Evolutionary conservation across 345 rosid species (phyloP).

Genomic region (Syzygium aqueum): DNA sequence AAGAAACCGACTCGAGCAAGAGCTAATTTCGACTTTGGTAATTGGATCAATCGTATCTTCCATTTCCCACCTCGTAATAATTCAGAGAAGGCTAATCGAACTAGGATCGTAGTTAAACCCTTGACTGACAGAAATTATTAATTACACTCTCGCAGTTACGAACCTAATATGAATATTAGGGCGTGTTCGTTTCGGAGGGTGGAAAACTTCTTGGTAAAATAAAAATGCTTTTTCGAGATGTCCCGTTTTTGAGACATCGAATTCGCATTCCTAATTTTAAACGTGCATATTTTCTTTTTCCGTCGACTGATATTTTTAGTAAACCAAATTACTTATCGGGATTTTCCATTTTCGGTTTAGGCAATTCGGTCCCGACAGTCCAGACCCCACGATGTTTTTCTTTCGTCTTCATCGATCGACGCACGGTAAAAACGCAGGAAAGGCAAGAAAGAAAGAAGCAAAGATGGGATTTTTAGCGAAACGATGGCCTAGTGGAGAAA

Average conservation of each 20-base stretch:
- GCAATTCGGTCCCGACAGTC: background rate
- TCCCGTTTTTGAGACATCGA: background rate
- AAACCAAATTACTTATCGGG: background rate
- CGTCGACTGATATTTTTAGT: background rate
- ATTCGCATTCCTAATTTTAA: background rate
- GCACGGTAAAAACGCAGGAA: background rate
- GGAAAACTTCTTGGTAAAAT: too few species aligned
- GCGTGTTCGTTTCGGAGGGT: accelerated
- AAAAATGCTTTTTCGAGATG: too few species aligned
- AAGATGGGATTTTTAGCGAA: background rate
- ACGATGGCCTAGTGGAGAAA: background rate
- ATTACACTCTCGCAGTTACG: background rate
- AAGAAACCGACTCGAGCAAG: background rate
- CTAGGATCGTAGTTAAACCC: background rate
- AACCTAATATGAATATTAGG: background rate
- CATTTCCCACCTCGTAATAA: background rate
- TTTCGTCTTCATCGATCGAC: background rate
- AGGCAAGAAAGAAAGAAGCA: background rate
- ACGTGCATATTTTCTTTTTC: background rate
- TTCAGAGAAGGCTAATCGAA: background rate
- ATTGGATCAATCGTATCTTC: background rate
- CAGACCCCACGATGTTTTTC: background rate
- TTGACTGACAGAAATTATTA: background rate
- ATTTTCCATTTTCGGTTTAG: background rate
- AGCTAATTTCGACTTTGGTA: background rate